Evolutionary conservation across 192 early-diverging fungal species (phyloP), one percentile per base, ranked within the genome.

Genomic region (Entomortierella beljakovae): DNA sequence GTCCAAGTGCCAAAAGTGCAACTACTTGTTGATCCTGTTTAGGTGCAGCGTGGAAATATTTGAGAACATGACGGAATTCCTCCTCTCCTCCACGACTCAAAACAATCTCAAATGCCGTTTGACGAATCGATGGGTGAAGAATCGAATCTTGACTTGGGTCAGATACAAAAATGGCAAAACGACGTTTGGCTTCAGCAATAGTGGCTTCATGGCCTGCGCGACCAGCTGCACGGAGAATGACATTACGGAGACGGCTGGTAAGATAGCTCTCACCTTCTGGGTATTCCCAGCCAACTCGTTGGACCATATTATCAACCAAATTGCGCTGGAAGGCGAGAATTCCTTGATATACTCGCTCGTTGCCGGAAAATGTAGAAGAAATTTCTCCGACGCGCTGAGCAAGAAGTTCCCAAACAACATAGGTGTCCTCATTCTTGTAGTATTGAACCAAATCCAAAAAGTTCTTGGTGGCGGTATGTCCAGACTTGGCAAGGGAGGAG

Each of bases 221-320:
- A 20, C 90, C 96, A n/a, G 95, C 93, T 52, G 82, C 86, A 33
- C 84, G 80, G 60, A 97, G 84, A 28, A 90, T 90, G n/a, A 96
- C 85, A 2, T 90, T 89, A 43, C 97, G 91, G 55, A 95, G 88
- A 57, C 92, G 87, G 62, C 86, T 88, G 35, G 87, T 89, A 23
- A 94, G 80, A 74, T 94, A 91, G 65, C 92, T 90, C 52, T 99
- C 96, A 28, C 64, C 82, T 16, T 81, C 83, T 3, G 86, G 70
- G 60, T 89, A 90, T 57, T 97, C 92, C 89, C 90, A 97, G 35
- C 96, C 96, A 22, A 98, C 81, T 16, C 85, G 68, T 62, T 85
- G 67, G 29, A 89, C 92, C 67, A 96, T 87, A 61, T 86, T 81
- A 40, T 91, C 87, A 77, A 94, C 92, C 58, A 99, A 81, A 26